A percentile compares a stretch with the other conserved stretches of the same genome.
phyloP scores from a whole-genome alignment of 129 eudicot species.

The Saussurea involucrata region DNA sequence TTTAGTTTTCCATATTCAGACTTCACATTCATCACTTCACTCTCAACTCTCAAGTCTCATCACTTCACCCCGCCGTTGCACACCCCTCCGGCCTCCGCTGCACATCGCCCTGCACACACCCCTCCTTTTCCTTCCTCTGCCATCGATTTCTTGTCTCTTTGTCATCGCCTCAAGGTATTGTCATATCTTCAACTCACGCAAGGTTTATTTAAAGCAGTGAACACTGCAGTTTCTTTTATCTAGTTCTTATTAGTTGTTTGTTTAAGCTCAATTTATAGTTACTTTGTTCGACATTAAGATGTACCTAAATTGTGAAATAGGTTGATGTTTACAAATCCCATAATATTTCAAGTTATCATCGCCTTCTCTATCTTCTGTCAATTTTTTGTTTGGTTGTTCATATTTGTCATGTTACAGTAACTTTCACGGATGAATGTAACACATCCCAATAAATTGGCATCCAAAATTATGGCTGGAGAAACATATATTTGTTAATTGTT shows the following conservation, averaged over 20 bases:
- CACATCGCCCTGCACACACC: too few relatives aligned
- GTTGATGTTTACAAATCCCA: background rate
- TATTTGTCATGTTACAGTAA: background rate
- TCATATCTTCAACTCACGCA: background rate
- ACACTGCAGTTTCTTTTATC: too few relatives aligned
- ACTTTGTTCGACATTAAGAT: background rate
- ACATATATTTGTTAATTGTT: too few relatives aligned
- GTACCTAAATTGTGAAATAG: background rate
- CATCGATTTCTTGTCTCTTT: constrained; percentile 78
- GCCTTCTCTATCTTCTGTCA: constrained; percentile 50
- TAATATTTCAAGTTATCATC: background rate
- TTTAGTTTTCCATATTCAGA: too few relatives aligned
- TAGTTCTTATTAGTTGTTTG: background rate
- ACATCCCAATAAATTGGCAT: too few relatives aligned
- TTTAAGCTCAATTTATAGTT: background rate
- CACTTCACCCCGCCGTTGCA: too few relatives aligned
- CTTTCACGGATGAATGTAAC: background rate
- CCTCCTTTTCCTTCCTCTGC: constrained; percentile 81
- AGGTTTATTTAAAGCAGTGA: background rate
- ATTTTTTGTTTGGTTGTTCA: background rate
- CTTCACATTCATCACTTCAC: too few relatives aligned
- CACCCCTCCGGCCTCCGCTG: too few relatives aligned
- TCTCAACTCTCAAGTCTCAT: too few relatives aligned
- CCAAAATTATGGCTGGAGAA: too few relatives aligned
- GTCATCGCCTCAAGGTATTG: constrained; percentile 84